phyloP scores from a whole-genome alignment of 1,139 yeast species.

The Pneumocystis canis region DNA sequence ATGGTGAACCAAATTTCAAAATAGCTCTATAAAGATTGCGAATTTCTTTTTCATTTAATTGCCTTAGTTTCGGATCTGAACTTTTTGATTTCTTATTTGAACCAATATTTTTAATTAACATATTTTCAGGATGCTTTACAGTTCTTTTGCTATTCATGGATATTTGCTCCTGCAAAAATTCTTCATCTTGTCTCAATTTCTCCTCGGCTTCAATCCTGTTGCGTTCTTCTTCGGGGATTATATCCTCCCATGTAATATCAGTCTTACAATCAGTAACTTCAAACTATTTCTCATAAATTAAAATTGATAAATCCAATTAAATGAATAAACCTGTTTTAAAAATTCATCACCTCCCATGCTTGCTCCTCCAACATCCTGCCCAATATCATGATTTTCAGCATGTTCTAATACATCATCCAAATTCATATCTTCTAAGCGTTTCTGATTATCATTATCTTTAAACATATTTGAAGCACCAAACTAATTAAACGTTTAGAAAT shows the following conservation, averaged over 20 bases:
- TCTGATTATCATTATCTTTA: conserved; percentile 79
- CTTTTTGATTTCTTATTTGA: conserved; percentile 12
- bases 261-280: conserved; percentile 98
- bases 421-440: conserved; percentile 86
- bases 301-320: background rate
- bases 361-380: conserved; percentile 92
- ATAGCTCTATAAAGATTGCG: conserved; percentile 77
- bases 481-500: conserved; percentile 8
- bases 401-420: conserved; percentile 90
- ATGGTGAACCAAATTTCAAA: conserved; percentile 65
- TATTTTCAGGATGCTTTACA: conserved; percentile 31
- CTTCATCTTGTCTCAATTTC: conserved; percentile 71
- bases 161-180: conserved; percentile 74
- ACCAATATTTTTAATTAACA: conserved; percentile 17
- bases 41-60: conserved; percentile 70
- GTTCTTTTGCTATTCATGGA: conserved; percentile 73
- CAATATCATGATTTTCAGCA: conserved; percentile 93
- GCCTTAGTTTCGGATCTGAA: conserved; percentile 15
- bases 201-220: conserved; percentile 83
- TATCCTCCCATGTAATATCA: conserved; percentile 98
- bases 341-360: conserved; percentile 97
- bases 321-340: conserved; percentile 43
- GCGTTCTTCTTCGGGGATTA: conserved; percentile 89
- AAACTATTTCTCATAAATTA: conserved; percentile 27
- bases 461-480: conserved; percentile 99